phyloP scores from a whole-genome alignment of 371 early-diverging fungal species.

The Syncephalastrum contaminatum region DNA sequence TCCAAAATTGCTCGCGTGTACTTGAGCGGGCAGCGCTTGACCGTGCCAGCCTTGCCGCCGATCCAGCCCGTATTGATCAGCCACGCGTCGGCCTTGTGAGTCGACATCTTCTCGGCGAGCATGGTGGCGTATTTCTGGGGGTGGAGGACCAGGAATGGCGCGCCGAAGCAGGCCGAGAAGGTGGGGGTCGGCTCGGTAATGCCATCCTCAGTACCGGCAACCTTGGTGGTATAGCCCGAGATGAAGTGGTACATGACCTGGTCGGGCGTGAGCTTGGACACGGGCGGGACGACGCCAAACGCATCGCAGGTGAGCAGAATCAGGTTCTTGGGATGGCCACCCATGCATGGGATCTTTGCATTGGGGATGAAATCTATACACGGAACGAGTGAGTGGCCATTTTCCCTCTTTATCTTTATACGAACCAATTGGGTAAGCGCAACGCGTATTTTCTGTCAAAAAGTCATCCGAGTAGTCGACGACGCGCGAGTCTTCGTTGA shows the following conservation, averaged over 20 bases:
- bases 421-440: constrained; percentile 90
- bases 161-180: constrained; percentile 96
- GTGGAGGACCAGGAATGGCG: constrained; percentile 97
- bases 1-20: constrained; percentile 97
- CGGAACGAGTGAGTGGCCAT: background rate
- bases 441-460: constrained; percentile 97
- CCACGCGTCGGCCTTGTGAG: constrained; percentile 92
- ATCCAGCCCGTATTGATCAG: constrained; percentile 98
- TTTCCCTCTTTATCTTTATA: background rate
- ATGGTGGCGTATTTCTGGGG: constrained; percentile 96
- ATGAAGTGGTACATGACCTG: constrained; percentile 99
- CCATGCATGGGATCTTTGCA: constrained; percentile 93
- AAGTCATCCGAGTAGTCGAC: constrained; percentile 85
- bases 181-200: constrained; percentile 90
- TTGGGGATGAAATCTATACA: constrained; percentile 86
- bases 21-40: constrained; percentile 92
- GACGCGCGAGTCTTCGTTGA: constrained; percentile 75
- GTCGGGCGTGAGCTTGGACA: constrained; percentile 84
- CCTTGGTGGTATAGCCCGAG: constrained; percentile 88
- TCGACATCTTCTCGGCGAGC: constrained; percentile 92
- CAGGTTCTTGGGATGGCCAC: constrained; percentile 94
- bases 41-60: constrained; percentile 88
- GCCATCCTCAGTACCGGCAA: constrained; percentile 97
- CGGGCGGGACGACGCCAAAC: constrained; percentile 96
- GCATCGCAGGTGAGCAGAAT: constrained; percentile 97